These are phyloP conservation scores for Aspergillus sergii DNA, from an alignment of 2,329 filamentous ascomycete genomes.

Conservation along the genomic window DNA sequence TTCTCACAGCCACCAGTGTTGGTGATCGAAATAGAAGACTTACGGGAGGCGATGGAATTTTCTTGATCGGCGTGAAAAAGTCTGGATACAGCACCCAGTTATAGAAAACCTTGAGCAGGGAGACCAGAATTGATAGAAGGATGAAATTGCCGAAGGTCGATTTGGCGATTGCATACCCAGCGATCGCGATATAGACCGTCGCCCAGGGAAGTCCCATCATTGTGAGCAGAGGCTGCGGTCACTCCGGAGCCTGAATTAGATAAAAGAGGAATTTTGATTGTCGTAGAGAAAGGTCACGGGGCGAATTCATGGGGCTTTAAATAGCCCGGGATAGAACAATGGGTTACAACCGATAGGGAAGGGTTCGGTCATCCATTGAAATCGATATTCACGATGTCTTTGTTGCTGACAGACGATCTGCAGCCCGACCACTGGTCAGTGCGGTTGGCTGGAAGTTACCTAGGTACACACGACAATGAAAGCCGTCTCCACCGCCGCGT, in stretches of 20 bases:
- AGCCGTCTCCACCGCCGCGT: background rate
- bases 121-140: conserved; percentile 1
- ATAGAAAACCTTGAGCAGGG: conserved; percentile 10
- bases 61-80: conserved; percentile 11
- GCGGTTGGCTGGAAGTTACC: background rate
- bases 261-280: background rate
- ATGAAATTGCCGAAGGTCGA: conserved; percentile 11
- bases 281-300: background rate
- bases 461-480: background rate
- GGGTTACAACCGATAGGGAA: background rate
- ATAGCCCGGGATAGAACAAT: background rate
- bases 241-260: background rate
- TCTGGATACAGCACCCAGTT: conserved; percentile 9
- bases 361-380: background rate
- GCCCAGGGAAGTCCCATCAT: conserved; percentile 12
- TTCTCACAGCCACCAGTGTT: background rate
- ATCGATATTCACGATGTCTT: conserved; percentile 1
- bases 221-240: background rate
- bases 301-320: background rate
- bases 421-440: conserved; percentile 1
- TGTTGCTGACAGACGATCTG: background rate
- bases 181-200: conserved; percentile 8
- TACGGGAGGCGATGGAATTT: conserved; percentile 10
- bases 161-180: conserved; percentile 8
- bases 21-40: background rate